Conservation (phyloP, 495 filamentous ascomycete genomes). For the Xylaria venustula region DNA sequence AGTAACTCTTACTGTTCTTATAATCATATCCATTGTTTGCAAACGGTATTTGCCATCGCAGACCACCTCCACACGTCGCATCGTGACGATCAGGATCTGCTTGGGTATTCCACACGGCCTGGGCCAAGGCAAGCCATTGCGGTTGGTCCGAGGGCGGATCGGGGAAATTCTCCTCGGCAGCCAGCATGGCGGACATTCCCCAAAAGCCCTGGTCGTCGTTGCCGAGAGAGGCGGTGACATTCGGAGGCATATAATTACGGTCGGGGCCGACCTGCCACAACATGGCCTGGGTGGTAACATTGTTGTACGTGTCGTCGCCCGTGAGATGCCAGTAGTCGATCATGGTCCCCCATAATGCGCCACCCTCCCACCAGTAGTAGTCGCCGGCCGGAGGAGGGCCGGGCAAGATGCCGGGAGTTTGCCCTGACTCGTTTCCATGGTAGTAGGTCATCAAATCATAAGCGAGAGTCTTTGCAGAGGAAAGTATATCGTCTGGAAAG, state of each 20-base stretch:
- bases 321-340: conserved; percentile 73
- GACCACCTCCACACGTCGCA: conserved; percentile 63
- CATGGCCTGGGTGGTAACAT: conserved; percentile 56
- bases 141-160: conserved; percentile 55
- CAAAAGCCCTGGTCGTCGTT: conserved; percentile 87
- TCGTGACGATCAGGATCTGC: conserved; percentile 61
- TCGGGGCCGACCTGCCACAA: conserved; percentile 61
- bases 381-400: conserved; percentile 48
- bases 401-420: conserved; percentile 65
- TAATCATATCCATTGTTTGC: conserved; percentile 79
- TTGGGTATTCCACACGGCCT: conserved; percentile 75
- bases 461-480: conserved; percentile 55
- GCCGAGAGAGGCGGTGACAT: conserved; percentile 70
- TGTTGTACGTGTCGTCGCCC: conserved; percentile 64
- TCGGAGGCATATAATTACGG: conserved; percentile 63
- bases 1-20: conserved; percentile 69
- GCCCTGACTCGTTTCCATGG: conserved; percentile 53
- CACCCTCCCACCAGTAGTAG: conserved; percentile 60
- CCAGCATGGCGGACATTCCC: conserved; percentile 74
- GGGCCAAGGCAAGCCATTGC: conserved; percentile 72
- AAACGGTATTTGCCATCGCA: conserved; percentile 78
- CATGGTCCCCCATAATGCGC: conserved; percentile 54
- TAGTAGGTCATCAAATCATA: conserved; percentile 60
- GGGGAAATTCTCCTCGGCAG: conserved; percentile 71
- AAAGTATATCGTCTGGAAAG: conserved; percentile 49